Evolutionary conservation across 306 rosid genomes (phyloP), one percentile per base, ranked within the genome.

Genomic region (Sicyos baderoa): DNA sequence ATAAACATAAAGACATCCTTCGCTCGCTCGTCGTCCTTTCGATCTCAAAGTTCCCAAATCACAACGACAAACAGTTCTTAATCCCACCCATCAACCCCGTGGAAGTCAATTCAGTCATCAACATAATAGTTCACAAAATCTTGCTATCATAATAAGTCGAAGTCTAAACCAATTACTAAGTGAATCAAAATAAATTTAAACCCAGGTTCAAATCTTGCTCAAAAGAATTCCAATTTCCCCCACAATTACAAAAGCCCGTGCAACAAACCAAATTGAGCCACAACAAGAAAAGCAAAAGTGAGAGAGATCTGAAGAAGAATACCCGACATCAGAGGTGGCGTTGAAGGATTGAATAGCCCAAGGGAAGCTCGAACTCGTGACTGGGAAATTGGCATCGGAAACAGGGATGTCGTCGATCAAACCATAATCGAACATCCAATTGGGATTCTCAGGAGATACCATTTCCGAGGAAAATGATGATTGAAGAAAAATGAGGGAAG

Each of bases 361-460:
- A 66, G 74, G 54, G 81, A 93, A 92, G 29, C 79, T 85, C 0
- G 95, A 60, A 66, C 86, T 54, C 40, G 90, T 74, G 9, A 77
- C 80, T 10, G 82, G 60, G 76, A 89, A 92, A 84, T 71, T 79
- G 13, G 67, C 83, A 45, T 82, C 96, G 1, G 87, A 77, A 45
- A 82, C 93, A 55, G 96, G 72, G 25, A 83, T 80, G n/a, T 88
- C 96, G 59, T 93, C 99, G 63, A 93, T 85, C 76, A 93, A 73
- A 18, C 71, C 82, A 49, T 86, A 93, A 76, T 93, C 97, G 78
- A 73, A 85, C 35, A 89, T 77, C 99, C 99, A 93, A 71, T 88
- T 88, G 84, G 83, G 76, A 79, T 77, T 93, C 86, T 93, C 99
- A 64, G 97, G 91, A 65, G 96, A 83, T 59, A 80, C 97, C 99